Evolutionary conservation across 2,329 filamentous ascomycete genomes (phyloP).

Genomic region (Colletotrichum euphorbiae): DNA sequence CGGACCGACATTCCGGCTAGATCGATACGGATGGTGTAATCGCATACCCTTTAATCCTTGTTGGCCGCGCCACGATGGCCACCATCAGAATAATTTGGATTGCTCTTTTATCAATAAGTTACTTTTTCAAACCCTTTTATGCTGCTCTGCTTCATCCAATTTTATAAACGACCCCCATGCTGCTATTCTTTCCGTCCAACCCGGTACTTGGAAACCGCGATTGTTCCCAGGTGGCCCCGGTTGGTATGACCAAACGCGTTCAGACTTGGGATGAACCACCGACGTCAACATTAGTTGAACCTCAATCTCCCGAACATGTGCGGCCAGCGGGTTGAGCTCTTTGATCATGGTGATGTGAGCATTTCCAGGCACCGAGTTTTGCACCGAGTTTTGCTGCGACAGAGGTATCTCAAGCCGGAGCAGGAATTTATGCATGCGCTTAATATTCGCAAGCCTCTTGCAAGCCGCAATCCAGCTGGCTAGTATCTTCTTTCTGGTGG

Average conservation of each 20-base stretch:
- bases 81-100: neutral
- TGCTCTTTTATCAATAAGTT: neutral
- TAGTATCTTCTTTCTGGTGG: slow-evolving; percentile 25
- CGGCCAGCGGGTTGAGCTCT: slow-evolving; percentile 7
- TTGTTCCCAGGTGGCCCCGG: neutral
- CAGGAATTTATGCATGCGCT: neutral
- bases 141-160: neutral
- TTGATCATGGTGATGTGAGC: slow-evolving; percentile 5
- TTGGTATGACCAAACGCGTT: neutral
- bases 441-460: slow-evolving; percentile 5
- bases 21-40: slow-evolving; percentile 22
- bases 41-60: neutral
- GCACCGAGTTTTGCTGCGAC: slow-evolving; percentile 10
- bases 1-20: slow-evolving; percentile 14
- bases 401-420: slow-evolving; percentile 11
- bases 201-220: slow-evolving; percentile 8
- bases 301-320: neutral
- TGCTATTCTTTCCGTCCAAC: slow-evolving; percentile 4
- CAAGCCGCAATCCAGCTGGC: slow-evolving; percentile 4
- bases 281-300: slow-evolving; percentile 23
- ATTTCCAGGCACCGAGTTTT: neutral
- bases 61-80: neutral
- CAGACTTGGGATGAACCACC: slow-evolving; percentile 14
- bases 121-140: too few species aligned
- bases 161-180: neutral